phyloP scores from a whole-genome alignment of 208 protist genomes.

The Vickermania ingenoplastis region DNA sequence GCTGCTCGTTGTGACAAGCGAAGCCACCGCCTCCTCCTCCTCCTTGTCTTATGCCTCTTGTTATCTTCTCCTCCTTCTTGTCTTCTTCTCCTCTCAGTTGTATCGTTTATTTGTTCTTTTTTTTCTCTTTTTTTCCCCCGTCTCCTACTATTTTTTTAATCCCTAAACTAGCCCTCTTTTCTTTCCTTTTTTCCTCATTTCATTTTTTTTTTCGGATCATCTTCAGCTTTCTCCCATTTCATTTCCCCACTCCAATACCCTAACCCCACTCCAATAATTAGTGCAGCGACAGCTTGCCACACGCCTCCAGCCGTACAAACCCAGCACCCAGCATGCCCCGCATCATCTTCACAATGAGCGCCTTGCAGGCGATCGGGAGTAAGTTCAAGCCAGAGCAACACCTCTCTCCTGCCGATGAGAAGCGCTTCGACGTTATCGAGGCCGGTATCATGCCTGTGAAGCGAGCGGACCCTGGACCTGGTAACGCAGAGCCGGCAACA shows the following conservation, averaged over 20 bases:
- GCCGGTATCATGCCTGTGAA: neutral
- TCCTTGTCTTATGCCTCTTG: neutral
- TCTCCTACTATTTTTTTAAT: conserved; percentile 3
- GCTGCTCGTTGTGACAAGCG: neutral
- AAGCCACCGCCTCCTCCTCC: neutral
- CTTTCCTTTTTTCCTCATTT: neutral
- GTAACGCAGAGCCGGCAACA: too few species aligned
- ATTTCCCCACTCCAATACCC: too few species aligned
- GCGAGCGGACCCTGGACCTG: neutral
- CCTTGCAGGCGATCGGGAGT: neutral
- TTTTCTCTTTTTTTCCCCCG: conserved; percentile 1
- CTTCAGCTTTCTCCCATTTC: neutral
- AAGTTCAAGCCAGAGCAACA: neutral
- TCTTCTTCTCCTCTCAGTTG: conserved; percentile 2
- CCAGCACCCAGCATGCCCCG: too few species aligned
- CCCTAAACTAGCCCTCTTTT: neutral
- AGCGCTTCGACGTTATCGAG: neutral
- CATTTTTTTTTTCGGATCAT: conserved; percentile 1
- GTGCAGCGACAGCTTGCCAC: too few species aligned
- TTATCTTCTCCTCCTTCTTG: conserved; percentile 5
- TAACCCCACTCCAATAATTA: too few species aligned
- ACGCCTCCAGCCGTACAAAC: too few species aligned
- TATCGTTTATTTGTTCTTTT: neutral
- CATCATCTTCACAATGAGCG: neutral
- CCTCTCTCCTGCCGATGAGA: neutral